Evolutionary conservation across 164 flowering plant genomes (phyloP).

Genomic region (Cinnamomum micranthum): DNA sequence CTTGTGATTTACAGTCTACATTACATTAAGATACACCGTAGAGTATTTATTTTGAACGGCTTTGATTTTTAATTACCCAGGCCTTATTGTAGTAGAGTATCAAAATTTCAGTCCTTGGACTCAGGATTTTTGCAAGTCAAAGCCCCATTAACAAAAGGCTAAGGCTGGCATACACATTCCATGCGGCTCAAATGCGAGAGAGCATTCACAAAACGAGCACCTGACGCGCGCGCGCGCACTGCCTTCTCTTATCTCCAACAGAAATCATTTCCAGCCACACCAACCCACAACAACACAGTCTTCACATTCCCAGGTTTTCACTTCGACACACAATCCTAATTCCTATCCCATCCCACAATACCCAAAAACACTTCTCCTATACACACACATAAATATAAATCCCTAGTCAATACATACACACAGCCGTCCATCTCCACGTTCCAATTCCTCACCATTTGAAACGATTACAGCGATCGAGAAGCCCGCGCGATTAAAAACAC

Average conservation of each 20-base stretch:
- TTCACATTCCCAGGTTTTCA: background rate
- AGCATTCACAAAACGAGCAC: background rate
- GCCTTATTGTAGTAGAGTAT: too few species aligned
- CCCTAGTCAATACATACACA: background rate
- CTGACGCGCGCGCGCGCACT: background rate
- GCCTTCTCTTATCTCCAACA: background rate
- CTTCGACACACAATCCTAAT: background rate
- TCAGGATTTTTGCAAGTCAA: too few species aligned
- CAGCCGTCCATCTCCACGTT: background rate
- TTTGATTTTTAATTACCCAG: too few species aligned
- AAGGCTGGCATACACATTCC: too few species aligned
- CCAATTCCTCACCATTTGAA: background rate
- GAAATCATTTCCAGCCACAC: background rate
- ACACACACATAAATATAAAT: background rate
- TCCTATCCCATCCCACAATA: background rate
- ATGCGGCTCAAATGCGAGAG: too few species aligned
- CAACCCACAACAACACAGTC: background rate
- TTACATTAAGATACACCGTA: too few species aligned
- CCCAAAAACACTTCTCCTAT: background rate
- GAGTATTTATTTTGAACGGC: too few species aligned
- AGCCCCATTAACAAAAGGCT: too few species aligned
- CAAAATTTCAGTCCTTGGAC: too few species aligned
- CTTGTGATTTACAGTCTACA: too few species aligned
- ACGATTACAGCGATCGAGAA: background rate
- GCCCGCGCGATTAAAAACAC: background rate